Percentiles rank a stretch among this genome's conserved stretches.
phyloP scores from a whole-genome alignment of 164 flowering plant species.

The Kingdonia uniflora region DNA sequence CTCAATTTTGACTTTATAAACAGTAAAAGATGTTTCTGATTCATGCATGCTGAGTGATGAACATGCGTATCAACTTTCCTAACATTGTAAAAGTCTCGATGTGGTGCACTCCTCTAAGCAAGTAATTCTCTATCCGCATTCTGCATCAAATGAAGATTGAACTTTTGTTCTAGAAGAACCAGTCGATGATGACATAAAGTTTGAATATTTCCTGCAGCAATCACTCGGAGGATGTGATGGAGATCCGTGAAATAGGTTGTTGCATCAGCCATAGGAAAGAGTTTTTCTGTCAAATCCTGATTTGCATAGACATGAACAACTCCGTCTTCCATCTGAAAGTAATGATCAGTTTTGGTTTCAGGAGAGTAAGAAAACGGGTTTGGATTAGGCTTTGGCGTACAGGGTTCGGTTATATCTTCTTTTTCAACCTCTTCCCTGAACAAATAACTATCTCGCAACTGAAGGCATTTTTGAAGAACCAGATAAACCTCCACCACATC shows the following conservation, averaged over 20 bases:
- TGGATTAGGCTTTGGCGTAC: slow-evolving; percentile 83
- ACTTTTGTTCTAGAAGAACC: slow-evolving; percentile 64
- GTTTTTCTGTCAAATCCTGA: slow-evolving; percentile 31
- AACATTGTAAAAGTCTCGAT: slow-evolving; percentile 71
- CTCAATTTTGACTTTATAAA: slow-evolving; percentile 61
- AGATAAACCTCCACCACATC: slow-evolving; percentile 76
- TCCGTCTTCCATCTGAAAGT: slow-evolving; percentile 72
- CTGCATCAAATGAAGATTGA: slow-evolving; percentile 50
- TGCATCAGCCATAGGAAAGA: slow-evolving; percentile 62
- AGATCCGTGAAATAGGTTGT: slow-evolving; percentile 72
- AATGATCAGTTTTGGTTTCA: slow-evolving; percentile 54
- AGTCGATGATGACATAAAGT: slow-evolving; percentile 55
- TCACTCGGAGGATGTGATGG: slow-evolving; percentile 51
- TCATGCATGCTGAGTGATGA: slow-evolving; percentile 86
- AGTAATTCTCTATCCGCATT: slow-evolving; percentile 63
- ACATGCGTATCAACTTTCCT: slow-evolving; percentile 76
- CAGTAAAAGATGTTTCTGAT: slow-evolving; percentile 65
- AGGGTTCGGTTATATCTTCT: slow-evolving; percentile 80
- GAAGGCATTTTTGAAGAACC: slow-evolving; percentile 78
- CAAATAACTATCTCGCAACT: slow-evolving; percentile 66
- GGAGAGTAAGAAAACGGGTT: slow-evolving; percentile 60
- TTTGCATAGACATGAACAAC: slow-evolving; percentile 64
- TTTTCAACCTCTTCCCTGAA: slow-evolving; percentile 67
- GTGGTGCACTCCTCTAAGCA: slow-evolving; percentile 70
- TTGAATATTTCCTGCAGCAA: slow-evolving; percentile 49